Percentiles rank a stretch among this genome's conserved stretches.
Conservation (phyloP, 805 yeast genomes). For the Jamesozyma spencerorum region DNA sequence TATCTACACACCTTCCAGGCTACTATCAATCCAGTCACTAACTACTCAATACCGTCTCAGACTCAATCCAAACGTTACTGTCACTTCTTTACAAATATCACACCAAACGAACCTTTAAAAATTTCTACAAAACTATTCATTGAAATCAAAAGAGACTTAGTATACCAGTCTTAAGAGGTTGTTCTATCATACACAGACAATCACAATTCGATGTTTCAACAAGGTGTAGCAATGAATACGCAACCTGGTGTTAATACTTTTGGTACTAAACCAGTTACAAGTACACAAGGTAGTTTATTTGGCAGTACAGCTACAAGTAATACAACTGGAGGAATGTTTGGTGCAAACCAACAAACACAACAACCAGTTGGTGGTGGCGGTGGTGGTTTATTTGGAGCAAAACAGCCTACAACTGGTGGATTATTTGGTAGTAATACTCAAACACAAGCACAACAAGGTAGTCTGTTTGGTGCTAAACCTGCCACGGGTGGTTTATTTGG, state of each 20-base stretch:
- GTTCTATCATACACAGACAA: too few species aligned
- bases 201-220: background rate
- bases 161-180: too few species aligned
- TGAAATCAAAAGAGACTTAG: too few species aligned
- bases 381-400: background rate
- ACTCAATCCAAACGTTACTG: too few species aligned
- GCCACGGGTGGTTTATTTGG: conserved; percentile 30
- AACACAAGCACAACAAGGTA: background rate
- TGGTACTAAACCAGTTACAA: conserved; percentile 6
- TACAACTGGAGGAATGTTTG: conserved; percentile 5
- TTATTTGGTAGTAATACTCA: conserved; percentile 1
- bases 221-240: background rate
- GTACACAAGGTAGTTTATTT: background rate
- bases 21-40: too few species aligned
- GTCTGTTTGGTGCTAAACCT: conserved; percentile 12
- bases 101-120: too few species aligned
- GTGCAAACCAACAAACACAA: background rate
- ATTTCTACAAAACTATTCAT: too few species aligned
- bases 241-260: background rate
- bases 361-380: conserved; percentile 4
- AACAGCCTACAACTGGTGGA: conserved; percentile 3
- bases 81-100: too few species aligned
- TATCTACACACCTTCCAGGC: too few species aligned
- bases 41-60: too few species aligned
- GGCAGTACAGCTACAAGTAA: background rate